Percentiles rank a stretch among this genome's conserved stretches.
phyloP scores from a whole-genome alignment of 768 basidiomycete species.

The Leucosporidium yakuticum region DNA sequence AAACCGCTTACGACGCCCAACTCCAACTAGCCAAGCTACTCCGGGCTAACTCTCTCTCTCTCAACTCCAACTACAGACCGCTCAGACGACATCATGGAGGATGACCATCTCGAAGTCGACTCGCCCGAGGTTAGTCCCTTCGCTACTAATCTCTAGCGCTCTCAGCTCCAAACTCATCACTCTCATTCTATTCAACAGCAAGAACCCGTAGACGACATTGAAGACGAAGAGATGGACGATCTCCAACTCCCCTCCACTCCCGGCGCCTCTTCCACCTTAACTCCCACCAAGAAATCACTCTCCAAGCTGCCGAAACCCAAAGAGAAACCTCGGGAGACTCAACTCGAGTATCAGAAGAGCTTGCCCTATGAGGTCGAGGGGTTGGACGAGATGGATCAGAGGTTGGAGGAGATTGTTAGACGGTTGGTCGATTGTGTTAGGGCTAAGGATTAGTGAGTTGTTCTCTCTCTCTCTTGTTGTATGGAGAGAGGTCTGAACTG shows the following conservation, averaged over 20 bases:
- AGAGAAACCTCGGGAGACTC: conserved; percentile 26
- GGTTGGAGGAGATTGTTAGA: conserved; percentile 44
- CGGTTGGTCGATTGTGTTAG: conserved; percentile 65
- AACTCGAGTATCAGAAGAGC: conserved; percentile 35
- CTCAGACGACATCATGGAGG: conserved; percentile 28
- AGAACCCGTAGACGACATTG: conserved; percentile 35
- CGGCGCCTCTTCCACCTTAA: conserved; percentile 9
- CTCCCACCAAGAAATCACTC: conserved; percentile 6
- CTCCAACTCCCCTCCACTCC: conserved; percentile 28
- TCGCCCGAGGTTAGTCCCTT: conserved; percentile 28
- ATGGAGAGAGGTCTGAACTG: conserved; percentile 61
- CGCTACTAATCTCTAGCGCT: too few species aligned
- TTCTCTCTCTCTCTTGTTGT: conserved; percentile 51
- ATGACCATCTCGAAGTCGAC: conserved; percentile 37
- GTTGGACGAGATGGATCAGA: conserved; percentile 47
- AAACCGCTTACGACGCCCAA: too few species aligned
- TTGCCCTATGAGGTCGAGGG: conserved; percentile 47
- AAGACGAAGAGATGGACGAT: conserved; percentile 35
- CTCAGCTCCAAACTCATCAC: neutral
- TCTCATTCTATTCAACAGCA: neutral
- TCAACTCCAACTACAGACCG: too few species aligned
- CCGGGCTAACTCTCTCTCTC: too few species aligned
- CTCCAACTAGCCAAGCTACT: too few species aligned
- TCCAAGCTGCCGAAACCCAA: conserved; percentile 13
- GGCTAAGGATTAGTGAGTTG: conserved; percentile 73